A percentile compares a stretch with the other conserved stretches of the same genome.
These are phyloP conservation scores for Exophiala aquamarina DNA, from an alignment of 2,329 filamentous ascomycete genomes.

Conservation along the genomic window DNA sequence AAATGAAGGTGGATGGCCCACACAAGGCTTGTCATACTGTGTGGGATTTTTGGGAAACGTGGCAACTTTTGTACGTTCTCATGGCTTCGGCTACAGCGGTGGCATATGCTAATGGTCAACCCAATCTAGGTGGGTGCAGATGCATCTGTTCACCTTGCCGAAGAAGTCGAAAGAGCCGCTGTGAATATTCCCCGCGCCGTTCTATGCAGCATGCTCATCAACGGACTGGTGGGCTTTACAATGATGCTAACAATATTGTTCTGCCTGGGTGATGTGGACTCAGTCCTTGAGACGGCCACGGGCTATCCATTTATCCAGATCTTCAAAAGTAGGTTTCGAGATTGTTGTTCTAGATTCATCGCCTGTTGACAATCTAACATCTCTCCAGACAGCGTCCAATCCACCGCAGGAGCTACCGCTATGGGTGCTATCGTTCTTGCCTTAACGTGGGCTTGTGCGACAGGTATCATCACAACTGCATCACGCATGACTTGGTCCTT, in stretches of 20 bases:
- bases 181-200: slow-evolving; percentile 32
- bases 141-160: slow-evolving; percentile 29
- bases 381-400: slow-evolving; percentile 24
- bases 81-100: no score
- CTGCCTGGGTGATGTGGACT: slow-evolving; percentile 34
- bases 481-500: slow-evolving; percentile 30
- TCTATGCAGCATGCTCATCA: slow-evolving; percentile 30
- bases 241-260: slow-evolving; percentile 37
- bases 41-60: slow-evolving; percentile 37
- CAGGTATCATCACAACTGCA: slow-evolving; percentile 29
- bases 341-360: background rate
- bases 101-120: no score
- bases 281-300: slow-evolving; percentile 32
- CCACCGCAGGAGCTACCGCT: slow-evolving; percentile 27
- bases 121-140: slow-evolving; percentile 29
- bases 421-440: slow-evolving; percentile 30
- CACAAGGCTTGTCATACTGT: slow-evolving; percentile 36
- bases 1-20: slow-evolving; percentile 37
- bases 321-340: slow-evolving; percentile 24
- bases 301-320: slow-evolving; percentile 35
- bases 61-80: slow-evolving; percentile 31
- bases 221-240: slow-evolving; percentile 36
- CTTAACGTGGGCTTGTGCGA: slow-evolving; percentile 30
- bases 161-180: slow-evolving; percentile 31
- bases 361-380: background rate